Base-by-base conservation (phyloP, 2,329 filamentous ascomycete genomes). In the Colletotrichum sp. region DNA sequence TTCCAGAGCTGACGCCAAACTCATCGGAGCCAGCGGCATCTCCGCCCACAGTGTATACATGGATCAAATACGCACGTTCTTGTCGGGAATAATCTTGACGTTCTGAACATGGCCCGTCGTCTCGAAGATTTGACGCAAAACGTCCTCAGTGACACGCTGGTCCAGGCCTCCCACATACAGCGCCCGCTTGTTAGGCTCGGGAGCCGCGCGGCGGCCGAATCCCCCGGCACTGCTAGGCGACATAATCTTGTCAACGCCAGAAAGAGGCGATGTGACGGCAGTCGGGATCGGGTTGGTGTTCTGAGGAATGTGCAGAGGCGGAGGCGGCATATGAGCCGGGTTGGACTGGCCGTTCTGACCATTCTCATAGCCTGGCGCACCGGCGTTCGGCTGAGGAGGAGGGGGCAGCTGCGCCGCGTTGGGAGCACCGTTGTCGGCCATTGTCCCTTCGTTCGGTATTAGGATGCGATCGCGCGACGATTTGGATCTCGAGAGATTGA, bases 71-170 rank as follows among this genome's bases (percentile, higher is more conserved):
- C 95, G 91, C 88, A 98, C 96, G 87, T 98, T 99, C 91, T 99
- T 99, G 90, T 99, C 97, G 68, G 97, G 97, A 85, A 99, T 99
- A 83, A 99, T 98, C 90, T 99, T 99, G 84, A 99, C 97, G 83
- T 95, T 98, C 87, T 98, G 94, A 79, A 99, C 97, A 87, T 99
- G 97, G 73, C 97, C 97, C 76, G 96, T 98, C 8, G 97, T 99
- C 89, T 99, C 97, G 83, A 99, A 99, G 81, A 99, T 99, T 86
- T 99, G 96, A 83, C 96, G 95, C 85, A 99, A 87, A 72, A 99
- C 95, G 83, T 99, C 96, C 87, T 99, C 96, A 36, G 96, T 98
- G 78, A 99, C 96, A 79, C 97, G 92, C 81, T 96, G 95, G 85
- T 99, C 97, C 80, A 99, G 89, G 71, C 97, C 97, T 78, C 97